A percentile compares a stretch with the other conserved stretches of the same genome.
Conservation (phyloP, 139 green algal species). For the Ettlia oleoabundans region DNA sequence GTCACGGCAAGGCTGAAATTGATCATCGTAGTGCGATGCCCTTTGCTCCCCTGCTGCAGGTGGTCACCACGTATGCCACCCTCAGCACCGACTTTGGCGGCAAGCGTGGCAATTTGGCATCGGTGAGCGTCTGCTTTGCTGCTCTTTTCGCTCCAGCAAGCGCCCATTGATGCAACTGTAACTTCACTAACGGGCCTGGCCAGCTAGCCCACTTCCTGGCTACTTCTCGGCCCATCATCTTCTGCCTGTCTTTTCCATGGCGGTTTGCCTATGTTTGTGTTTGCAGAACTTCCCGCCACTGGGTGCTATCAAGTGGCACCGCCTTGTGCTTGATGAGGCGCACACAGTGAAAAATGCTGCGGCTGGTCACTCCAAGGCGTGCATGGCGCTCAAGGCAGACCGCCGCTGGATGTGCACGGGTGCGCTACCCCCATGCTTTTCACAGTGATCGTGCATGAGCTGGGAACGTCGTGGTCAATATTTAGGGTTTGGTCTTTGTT, state of each 20-base stretch:
- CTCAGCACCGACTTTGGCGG: constrained; percentile 52
- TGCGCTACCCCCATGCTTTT: not conserved
- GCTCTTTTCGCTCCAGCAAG: too few relatives aligned
- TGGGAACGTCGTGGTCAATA: too few relatives aligned
- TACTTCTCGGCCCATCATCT: too few relatives aligned
- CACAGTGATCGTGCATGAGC: not conserved
- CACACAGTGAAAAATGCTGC: constrained; percentile 62
- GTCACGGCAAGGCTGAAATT: too few relatives aligned
- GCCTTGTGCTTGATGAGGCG: constrained; percentile 54
- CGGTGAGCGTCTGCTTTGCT: too few relatives aligned
- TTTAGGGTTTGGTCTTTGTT: too few relatives aligned
- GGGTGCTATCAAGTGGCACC: constrained; percentile 54
- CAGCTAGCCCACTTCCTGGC: too few relatives aligned
- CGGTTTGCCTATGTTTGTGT: too few relatives aligned
- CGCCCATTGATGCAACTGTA: too few relatives aligned
- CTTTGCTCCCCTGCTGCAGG: not conserved
- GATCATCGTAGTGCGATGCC: too few relatives aligned
- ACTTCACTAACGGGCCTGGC: too few relatives aligned
- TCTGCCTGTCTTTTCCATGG: too few relatives aligned
- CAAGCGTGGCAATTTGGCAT: not conserved
- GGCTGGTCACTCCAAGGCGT: constrained; percentile 36
- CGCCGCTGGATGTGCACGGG: constrained; percentile 48
- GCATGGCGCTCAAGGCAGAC: constrained; percentile 34
- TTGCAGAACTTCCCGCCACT: constrained; percentile 39
- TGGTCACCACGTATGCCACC: constrained; percentile 56